phyloP scores from a whole-genome alignment of 2,329 filamentous ascomycete species.

The Dactylellina drechsleri region DNA sequence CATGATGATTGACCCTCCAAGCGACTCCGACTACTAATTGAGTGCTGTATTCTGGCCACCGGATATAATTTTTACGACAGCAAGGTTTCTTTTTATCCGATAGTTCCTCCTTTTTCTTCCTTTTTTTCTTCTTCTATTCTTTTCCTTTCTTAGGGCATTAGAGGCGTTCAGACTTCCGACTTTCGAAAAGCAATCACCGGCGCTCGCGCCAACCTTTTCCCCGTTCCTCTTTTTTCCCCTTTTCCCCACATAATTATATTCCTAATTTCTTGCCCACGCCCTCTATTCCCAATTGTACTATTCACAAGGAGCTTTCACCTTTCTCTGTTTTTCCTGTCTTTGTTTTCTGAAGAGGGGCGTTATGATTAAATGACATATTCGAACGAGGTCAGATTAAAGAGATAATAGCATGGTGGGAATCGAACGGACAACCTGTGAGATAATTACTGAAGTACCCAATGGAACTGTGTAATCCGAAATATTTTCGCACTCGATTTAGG shows the following conservation, averaged over 20 bases:
- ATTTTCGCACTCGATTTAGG: too few species aligned
- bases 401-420: too few species aligned
- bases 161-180: conserved; percentile 30
- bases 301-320: conserved; percentile 3
- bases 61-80: too few species aligned
- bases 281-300: conserved; percentile 5
- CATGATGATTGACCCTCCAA: conserved; percentile 10
- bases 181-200: conserved; percentile 25
- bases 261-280: too few species aligned
- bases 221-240: neutral
- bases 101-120: neutral
- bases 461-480: too few species aligned
- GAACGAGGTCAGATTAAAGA: too few species aligned
- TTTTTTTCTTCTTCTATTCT: conserved; percentile 6
- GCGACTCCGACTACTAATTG: neutral
- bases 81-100: neutral
- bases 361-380: neutral
- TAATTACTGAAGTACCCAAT: too few species aligned
- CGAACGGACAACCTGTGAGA: too few species aligned
- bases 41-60: neutral
- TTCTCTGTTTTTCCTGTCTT: too few species aligned
- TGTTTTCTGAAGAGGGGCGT: conserved; percentile 9
- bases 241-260: neutral
- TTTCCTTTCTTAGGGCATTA: conserved; percentile 7
- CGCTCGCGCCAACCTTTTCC: neutral